These are phyloP conservation scores for Aspergillus udagawae DNA, from an alignment of 2,329 filamentous ascomycete genomes.

Conservation along the genomic window DNA sequence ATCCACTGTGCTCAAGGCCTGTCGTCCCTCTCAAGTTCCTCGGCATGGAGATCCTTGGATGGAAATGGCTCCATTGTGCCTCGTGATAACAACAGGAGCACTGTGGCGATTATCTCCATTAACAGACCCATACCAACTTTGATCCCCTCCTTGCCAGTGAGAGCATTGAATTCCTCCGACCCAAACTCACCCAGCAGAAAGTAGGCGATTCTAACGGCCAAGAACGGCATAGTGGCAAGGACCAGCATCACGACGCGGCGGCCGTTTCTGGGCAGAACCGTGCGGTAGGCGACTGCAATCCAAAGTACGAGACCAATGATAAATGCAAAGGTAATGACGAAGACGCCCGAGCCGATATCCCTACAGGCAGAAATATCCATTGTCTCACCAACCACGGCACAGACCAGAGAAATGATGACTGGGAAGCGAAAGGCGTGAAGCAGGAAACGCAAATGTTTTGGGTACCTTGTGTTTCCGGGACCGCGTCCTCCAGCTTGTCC, in stretches of 20 bases:
- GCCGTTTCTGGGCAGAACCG: conserved; percentile 14
- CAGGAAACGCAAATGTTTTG: conserved; percentile 16
- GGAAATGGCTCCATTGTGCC: conserved; percentile 19
- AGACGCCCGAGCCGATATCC: conserved; percentile 16
- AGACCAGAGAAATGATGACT: conserved; percentile 18
- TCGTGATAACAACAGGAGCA: conserved; percentile 17
- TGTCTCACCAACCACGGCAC: conserved; percentile 19
- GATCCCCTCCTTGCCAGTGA: conserved; percentile 11
- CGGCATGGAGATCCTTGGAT: neutral
- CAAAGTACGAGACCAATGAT: conserved; percentile 19
- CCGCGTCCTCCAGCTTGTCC: conserved; percentile 24
- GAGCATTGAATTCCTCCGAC: conserved; percentile 13
- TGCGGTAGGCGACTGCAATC: conserved; percentile 15
- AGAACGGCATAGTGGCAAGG: conserved; percentile 16
- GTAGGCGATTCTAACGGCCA: conserved; percentile 20
- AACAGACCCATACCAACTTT: conserved; percentile 21
- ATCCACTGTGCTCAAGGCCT: neutral
- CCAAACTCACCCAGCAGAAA: conserved; percentile 20
- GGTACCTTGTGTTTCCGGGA: conserved; percentile 21
- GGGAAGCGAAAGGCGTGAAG: conserved; percentile 26
- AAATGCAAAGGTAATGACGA: conserved; percentile 20
- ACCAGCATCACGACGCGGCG: conserved; percentile 16
- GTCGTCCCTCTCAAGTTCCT: neutral
- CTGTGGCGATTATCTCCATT: conserved; percentile 22
- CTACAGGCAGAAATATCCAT: conserved; percentile 14